Conservation (phyloP, 148 eudicot genomes). For the Nepenthes gracilis region DNA sequence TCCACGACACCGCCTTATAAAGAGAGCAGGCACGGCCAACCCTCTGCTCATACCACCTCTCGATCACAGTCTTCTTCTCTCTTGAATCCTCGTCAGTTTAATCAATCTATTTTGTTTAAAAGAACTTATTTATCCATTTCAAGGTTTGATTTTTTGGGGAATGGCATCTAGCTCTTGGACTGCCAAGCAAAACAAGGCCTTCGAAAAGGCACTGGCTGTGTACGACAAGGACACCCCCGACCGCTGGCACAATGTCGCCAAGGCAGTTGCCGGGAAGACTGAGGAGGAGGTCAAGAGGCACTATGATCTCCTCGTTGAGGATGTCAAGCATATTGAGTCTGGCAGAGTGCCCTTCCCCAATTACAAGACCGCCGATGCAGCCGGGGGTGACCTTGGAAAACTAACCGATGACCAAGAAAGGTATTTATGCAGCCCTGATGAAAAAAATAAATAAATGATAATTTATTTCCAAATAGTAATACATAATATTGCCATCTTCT, state of each 20-base stretch:
- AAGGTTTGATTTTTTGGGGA: neutral
- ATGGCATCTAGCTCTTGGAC: conserved; percentile 1
- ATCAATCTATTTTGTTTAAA: no score
- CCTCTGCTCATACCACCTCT: no score
- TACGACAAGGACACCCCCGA: conserved; percentile 4
- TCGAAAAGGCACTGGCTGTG: conserved; percentile 1
- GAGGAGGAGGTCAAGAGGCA: conserved; percentile 3
- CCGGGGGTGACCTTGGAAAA: neutral
- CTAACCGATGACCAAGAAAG: neutral
- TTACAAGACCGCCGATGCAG: neutral
- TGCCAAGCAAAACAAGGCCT: conserved; percentile 1
- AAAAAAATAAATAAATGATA: no score
- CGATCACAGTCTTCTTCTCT: no score
- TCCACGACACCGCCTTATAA: no score
- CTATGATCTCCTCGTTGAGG: neutral
- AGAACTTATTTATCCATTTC: no score
- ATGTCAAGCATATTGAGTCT: neutral
- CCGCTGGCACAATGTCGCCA: conserved; percentile 1
- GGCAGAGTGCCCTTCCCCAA: conserved; percentile 1
- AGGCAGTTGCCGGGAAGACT: conserved; percentile 2
- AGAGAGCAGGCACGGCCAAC: no score
- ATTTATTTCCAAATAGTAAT: no score
- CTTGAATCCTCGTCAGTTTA: no score
- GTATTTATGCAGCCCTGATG: neutral
- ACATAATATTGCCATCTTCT: no score